Evolutionary conservation across 2,329 filamentous ascomycete species (phyloP).

Genomic region (Epichloe glyceriae): DNA sequence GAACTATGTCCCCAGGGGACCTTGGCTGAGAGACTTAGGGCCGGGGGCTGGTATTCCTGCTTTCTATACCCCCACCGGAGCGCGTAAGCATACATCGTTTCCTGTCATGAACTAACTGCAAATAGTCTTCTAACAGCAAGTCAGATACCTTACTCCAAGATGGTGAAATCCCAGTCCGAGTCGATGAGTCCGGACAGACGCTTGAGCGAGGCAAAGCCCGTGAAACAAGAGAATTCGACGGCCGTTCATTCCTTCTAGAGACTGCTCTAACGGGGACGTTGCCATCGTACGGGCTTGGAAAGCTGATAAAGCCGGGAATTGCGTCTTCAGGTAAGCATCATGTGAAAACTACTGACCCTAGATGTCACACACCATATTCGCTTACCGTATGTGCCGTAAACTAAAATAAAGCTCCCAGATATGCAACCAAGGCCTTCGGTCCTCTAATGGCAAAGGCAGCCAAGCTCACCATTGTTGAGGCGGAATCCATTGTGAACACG

Average conservation of each 20-base stretch:
- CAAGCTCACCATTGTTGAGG: constrained; percentile 66
- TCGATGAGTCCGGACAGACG: constrained; percentile 45
- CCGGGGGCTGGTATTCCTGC: constrained; percentile 63
- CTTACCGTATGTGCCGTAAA: too few relatives aligned
- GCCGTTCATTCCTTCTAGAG: constrained; percentile 65
- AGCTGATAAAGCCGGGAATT: constrained; percentile 65
- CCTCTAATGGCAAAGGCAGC: constrained; percentile 74
- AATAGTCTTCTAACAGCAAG: background rate
- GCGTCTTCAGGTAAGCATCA: constrained; percentile 49
- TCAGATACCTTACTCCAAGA: constrained; percentile 51
- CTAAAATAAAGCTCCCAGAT: too few relatives aligned
- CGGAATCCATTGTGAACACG: constrained; percentile 67
- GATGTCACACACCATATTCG: too few relatives aligned
- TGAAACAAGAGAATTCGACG: constrained; percentile 61
- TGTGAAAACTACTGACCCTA: too few relatives aligned
- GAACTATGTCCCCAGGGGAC: constrained; percentile 69
- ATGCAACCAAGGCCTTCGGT: constrained; percentile 64
- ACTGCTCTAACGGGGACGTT: constrained; percentile 60
- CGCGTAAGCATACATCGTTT: constrained; percentile 31
- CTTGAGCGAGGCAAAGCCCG: constrained; percentile 51
- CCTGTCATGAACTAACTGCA: background rate
- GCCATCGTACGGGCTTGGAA: constrained; percentile 68
- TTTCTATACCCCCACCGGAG: constrained; percentile 68
- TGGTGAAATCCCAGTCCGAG: constrained; percentile 52
- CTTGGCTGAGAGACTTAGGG: constrained; percentile 57